Percentiles rank a stretch among this genome's conserved stretches.
Conservation (phyloP, 805 yeast genomes). For the Candida tibetensis region DNA sequence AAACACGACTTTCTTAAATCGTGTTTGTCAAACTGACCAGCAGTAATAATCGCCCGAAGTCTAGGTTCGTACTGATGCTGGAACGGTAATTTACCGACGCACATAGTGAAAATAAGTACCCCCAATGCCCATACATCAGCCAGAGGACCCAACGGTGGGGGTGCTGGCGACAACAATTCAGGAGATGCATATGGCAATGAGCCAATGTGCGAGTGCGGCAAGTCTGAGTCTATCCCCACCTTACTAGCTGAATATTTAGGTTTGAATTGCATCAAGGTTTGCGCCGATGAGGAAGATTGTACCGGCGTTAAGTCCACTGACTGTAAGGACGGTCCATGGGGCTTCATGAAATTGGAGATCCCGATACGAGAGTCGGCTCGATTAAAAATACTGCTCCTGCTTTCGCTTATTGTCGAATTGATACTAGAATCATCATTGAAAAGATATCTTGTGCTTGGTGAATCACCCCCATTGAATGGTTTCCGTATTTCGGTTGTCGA, state of each 20-base stretch:
- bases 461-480: conserved; percentile 36
- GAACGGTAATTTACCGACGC: conserved; percentile 76
- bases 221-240: conserved; percentile 32
- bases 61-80: conserved; percentile 82
- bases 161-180: conserved; percentile 64
- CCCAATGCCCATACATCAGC: conserved; percentile 95
- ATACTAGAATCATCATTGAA: conserved; percentile 25
- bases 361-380: conserved; percentile 34
- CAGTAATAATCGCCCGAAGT: conserved; percentile 65
- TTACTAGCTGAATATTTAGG: background rate
- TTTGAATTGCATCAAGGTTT: conserved; percentile 8
- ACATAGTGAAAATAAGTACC: conserved; percentile 68
- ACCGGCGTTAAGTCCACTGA: conserved; percentile 31
- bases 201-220: conserved; percentile 74
- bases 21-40: conserved; percentile 57
- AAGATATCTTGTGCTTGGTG: conserved; percentile 19
- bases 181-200: conserved; percentile 94
- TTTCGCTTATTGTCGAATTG: conserved; percentile 10
- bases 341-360: conserved; percentile 21
- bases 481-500: conserved; percentile 30
- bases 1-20: conserved; percentile 44
- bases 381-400: background rate
- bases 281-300: conserved; percentile 13
- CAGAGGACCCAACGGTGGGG: conserved; percentile 59
- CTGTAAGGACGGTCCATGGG: conserved; percentile 35